Base-by-base conservation (phyloP, 1,284 basidiomycete genomes). In the Marasmius oreades region DNA sequence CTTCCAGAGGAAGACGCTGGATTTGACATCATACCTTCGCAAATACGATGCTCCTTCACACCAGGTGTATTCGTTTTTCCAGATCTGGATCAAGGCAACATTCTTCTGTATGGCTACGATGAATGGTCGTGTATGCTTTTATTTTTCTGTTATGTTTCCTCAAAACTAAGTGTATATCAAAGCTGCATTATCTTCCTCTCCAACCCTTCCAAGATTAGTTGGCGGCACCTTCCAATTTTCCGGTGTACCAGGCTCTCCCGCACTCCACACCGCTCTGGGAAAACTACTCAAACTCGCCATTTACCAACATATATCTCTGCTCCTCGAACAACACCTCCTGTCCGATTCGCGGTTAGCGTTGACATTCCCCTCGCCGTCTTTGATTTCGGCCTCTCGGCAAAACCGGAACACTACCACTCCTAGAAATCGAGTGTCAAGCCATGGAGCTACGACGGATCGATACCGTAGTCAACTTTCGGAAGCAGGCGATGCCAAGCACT, bases 321-420 rank as follows among this genome's bases (percentile, higher is more conserved):
- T 84, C 3, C 77, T 88, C 20, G 85, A 88, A 62, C 84, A 87
- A 63, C 75, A 79, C 45, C 66, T 85, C 5, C 73, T 86, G n/a
- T 61, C 70, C 5, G 75, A 84, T 65, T 81, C 77, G 0, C 68
- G 74, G 48, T 74, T 84, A 18, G 64, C 68, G 4, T 68, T 87
- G 14, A 70, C 70, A 36, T 80, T 70, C 57, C 68, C 73, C 14
- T 66, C 71, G 18, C 76, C 77, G 1, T 74, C 73, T 4, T 55
- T 59, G 63, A 3, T 55, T 12, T 37, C 55, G 63, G 59, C 22
- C 62, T 57, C 26, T 63, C 58, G 45, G 63, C 70, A 39, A 42
- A 24, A n/a, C 22, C 36, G 2, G 3, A 24, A 24, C 44, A 31
- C 22, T 2, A 16, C n/a, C n/a, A 37, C 11, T 24, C 46, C 14